These are phyloP conservation scores for Chenopodium suecicum DNA, from an alignment of 148 eudicot species.

Conservation along the genomic window DNA sequence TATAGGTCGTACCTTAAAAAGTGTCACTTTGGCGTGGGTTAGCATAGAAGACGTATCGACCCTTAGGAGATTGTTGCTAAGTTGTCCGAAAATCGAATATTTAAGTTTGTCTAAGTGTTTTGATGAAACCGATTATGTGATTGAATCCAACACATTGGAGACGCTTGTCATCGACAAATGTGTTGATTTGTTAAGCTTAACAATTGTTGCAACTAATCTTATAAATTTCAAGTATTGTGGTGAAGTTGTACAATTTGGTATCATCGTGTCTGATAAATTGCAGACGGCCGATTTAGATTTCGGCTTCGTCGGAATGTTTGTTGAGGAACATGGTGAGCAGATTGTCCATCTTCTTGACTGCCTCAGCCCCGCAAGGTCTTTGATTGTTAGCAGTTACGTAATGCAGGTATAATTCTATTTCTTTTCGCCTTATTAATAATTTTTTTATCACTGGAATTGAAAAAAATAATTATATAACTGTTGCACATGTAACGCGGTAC, in stretches of 20 bases:
- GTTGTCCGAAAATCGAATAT: slow-evolving; percentile 25
- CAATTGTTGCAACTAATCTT: slow-evolving; percentile 19
- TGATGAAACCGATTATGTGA: not conserved
- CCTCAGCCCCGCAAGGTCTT: slow-evolving; percentile 15
- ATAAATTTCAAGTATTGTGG: slow-evolving; percentile 33
- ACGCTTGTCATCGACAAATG: slow-evolving; percentile 33
- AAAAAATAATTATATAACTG: too few relatives aligned
- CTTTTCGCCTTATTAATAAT: not conserved
- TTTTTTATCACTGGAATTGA: too few relatives aligned
- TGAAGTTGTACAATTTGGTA: not conserved
- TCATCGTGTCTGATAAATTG: not conserved
- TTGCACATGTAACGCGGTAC: too few relatives aligned
- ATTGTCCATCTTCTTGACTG: not conserved
- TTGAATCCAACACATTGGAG: slow-evolving; percentile 24
- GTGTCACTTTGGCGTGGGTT: slow-evolving; percentile 31
- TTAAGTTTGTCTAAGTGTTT: slow-evolving; percentile 36
- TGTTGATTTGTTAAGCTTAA: slow-evolving; percentile 14
- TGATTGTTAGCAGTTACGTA: slow-evolving; percentile 37
- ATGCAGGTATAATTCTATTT: slow-evolving; percentile 32
- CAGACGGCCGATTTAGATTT: slow-evolving; percentile 35
- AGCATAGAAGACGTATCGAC: not conserved
- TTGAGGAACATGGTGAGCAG: slow-evolving; percentile 21
- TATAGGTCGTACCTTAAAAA: slow-evolving; percentile 19
- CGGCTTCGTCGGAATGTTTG: not conserved
- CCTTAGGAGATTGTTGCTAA: not conserved